Conservation (phyloP, 306 rosid genomes). For the Cucurbita moschata region DNA sequence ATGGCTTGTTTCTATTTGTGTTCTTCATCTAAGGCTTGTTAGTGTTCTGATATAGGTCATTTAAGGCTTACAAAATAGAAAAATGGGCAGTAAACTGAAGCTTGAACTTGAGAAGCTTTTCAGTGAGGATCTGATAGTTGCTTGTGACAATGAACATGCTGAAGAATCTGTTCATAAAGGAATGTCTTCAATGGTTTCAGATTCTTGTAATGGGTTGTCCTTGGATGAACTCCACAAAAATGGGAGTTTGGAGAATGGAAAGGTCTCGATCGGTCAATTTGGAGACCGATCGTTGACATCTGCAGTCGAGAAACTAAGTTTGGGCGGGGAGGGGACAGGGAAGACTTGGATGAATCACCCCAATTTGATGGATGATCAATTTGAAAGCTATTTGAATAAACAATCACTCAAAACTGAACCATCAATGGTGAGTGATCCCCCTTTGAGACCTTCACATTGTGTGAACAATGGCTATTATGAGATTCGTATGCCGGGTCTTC, state of each 20-base stretch:
- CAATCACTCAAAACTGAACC: conserved; percentile 4
- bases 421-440: conserved; percentile 2
- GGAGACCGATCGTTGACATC: conserved; percentile 25
- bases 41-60: not conserved
- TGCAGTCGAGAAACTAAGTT: conserved; percentile 26
- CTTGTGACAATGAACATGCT: conserved; percentile 16
- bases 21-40: not conserved
- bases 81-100: conserved; percentile 19
- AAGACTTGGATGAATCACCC: conserved; percentile 2
- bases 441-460: conserved; percentile 13
- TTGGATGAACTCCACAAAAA: conserved; percentile 9
- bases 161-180: conserved; percentile 3
- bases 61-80: not conserved
- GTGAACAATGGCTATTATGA: conserved; percentile 14
- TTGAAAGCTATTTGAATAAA: not conserved
- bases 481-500: conserved; percentile 1
- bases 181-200: conserved; percentile 8
- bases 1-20: not conserved
- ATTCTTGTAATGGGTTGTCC: conserved; percentile 15
- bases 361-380: conserved; percentile 4
- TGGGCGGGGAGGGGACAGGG: conserved; percentile 1
- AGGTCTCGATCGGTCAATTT: conserved; percentile 10
- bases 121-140: conserved; percentile 34
- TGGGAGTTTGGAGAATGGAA: conserved; percentile 17
- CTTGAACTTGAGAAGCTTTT: conserved; percentile 35